A percentile compares a stretch with the other conserved stretches of the same genome.
phyloP scores from a whole-genome alignment of 2,329 filamentous ascomycete species.

The Kalmusia sp. region DNA sequence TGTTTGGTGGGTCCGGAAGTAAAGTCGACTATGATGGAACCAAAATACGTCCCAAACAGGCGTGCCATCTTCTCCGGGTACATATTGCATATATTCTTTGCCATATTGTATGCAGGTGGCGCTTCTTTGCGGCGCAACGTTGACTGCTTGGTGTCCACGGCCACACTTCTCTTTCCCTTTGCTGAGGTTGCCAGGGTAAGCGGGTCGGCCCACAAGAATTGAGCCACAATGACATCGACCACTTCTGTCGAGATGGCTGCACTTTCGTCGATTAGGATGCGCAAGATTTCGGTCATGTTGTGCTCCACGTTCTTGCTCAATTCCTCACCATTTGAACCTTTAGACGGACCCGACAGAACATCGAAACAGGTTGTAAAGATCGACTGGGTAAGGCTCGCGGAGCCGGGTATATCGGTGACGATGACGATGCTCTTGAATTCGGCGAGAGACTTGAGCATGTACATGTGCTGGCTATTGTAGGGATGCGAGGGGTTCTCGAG shows the following conservation, averaged over 20 bases:
- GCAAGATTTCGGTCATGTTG: constrained; percentile 85
- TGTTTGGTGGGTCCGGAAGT: constrained; percentile 56
- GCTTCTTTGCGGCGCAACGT: constrained; percentile 87
- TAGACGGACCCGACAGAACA: constrained; percentile 80
- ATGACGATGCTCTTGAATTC: constrained; percentile 95
- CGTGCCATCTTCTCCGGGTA: constrained; percentile 94
- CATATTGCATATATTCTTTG: constrained; percentile 88
- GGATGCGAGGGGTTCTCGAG: constrained; percentile 86
- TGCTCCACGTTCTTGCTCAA: constrained; percentile 93
- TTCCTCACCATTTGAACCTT: constrained; percentile 77
- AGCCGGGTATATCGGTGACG: constrained; percentile 83
- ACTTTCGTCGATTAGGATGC: constrained; percentile 86
- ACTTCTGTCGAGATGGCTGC: constrained; percentile 78
- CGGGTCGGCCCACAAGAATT: constrained; percentile 89
- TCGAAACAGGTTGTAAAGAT: constrained; percentile 95
- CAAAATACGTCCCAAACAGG: constrained; percentile 95
- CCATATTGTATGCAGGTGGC: constrained; percentile 94
- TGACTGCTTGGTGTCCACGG: constrained; percentile 76
- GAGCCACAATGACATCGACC: constrained; percentile 91
- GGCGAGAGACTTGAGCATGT: constrained; percentile 85
- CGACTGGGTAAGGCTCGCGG: constrained; percentile 72
- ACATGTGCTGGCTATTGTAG: constrained; percentile 92
- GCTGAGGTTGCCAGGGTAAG: constrained; percentile 53
- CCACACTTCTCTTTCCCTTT: constrained; percentile 61
- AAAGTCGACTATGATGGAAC: constrained; percentile 93